Percentiles rank a stretch among this genome's conserved stretches.
Evolutionary conservation across 1,284 basidiomycete species (phyloP).

Genomic region (Prillingera fragicola): DNA sequence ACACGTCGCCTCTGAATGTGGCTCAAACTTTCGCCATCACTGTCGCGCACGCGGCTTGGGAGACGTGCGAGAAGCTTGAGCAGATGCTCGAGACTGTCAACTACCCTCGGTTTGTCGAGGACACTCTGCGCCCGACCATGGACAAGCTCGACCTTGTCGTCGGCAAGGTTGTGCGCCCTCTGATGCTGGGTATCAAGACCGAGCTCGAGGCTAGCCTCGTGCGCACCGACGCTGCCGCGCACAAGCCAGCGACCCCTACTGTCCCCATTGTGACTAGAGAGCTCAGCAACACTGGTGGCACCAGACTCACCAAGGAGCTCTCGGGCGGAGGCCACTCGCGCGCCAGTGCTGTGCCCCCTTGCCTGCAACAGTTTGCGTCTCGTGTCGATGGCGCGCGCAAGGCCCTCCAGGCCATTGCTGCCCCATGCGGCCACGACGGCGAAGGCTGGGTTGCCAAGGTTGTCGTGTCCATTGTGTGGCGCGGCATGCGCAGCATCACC

Average conservation of each 20-base stretch:
- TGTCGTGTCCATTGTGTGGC: conserved; percentile 47
- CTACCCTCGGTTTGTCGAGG: conserved; percentile 51
- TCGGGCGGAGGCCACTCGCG: conserved; percentile 32
- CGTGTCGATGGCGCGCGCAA: conserved; percentile 44
- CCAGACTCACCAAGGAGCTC: conserved; percentile 35
- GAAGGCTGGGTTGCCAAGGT: conserved; percentile 49
- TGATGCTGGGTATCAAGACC: conserved; percentile 41
- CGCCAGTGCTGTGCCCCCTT: conserved; percentile 35
- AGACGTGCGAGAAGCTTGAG: conserved; percentile 47
- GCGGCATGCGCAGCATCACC: conserved; percentile 43
- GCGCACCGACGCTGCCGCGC: conserved; percentile 31
- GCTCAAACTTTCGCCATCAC: conserved; percentile 44
- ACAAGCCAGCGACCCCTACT: conserved; percentile 31
- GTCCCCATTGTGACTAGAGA: conserved; percentile 26
- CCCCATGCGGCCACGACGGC: conserved; percentile 45
- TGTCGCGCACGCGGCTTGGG: conserved; percentile 48
- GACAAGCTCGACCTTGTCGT: conserved; percentile 53
- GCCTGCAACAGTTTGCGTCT: conserved; percentile 45
- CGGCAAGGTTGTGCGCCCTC: conserved; percentile 46
- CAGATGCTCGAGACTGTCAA: conserved; percentile 42
- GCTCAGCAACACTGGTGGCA: conserved; percentile 21
- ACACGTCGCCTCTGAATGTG: conserved; percentile 40
- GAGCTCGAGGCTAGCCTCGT: conserved; percentile 41
- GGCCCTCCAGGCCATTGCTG: conserved; percentile 42
- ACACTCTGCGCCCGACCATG: conserved; percentile 57